Conservation (phyloP, 192 early-diverging fungal species). For the Cetraspora pellucida region DNA sequence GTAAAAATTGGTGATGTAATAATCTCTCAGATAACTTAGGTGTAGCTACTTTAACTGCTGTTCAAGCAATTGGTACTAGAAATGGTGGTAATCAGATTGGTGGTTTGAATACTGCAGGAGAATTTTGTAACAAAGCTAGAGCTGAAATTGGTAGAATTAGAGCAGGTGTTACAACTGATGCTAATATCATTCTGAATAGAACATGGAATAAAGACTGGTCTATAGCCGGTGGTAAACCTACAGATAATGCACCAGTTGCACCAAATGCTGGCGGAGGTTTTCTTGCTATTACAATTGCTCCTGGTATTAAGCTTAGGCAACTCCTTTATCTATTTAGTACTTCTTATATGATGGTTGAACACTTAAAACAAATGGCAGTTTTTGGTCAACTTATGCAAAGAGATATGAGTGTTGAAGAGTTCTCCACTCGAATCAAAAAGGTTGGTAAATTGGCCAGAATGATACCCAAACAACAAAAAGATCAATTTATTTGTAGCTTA, state of each 20-base stretch:
- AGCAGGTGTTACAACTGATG: background rate
- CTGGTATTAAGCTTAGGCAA: conserved; percentile 5
- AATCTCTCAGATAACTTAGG: background rate
- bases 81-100: no score
- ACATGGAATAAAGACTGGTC: background rate
- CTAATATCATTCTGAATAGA: background rate
- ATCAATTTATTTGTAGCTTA: background rate
- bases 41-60: background rate
- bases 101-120: background rate
- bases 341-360: background rate
- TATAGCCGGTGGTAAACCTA: background rate
- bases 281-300: background rate
- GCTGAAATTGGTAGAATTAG: background rate
- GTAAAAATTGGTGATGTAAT: background rate
- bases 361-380: background rate
- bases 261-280: background rate
- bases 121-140: background rate
- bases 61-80: background rate
- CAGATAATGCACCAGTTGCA: background rate
- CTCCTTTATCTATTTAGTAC: background rate
- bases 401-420: background rate
- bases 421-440: background rate
- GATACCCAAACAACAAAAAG: no score
- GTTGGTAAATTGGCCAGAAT: background rate
- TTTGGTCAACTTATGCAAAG: conserved; percentile 1